Percentiles rank a stretch among this genome's conserved stretches.
These are phyloP conservation scores for Tolypocladium cylindrosporum DNA, from an alignment of 2,329 filamentous ascomycete species.

Conservation along the genomic window DNA sequence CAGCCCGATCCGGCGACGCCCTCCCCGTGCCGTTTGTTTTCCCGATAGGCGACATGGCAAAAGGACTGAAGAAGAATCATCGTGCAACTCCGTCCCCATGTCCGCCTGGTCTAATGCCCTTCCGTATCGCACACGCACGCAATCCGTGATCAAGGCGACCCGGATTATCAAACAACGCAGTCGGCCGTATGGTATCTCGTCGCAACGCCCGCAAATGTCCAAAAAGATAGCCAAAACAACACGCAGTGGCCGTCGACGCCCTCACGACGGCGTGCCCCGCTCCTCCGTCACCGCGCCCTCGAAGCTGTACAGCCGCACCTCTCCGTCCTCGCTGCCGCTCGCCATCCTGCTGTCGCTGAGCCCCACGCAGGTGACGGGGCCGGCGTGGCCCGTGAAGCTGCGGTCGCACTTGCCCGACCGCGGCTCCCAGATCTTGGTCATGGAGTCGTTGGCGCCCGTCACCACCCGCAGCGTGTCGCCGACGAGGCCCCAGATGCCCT, in stretches of 20 bases:
- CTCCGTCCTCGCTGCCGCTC: constrained; percentile 87
- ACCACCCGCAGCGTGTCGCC: constrained; percentile 84
- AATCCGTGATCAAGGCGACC: background rate
- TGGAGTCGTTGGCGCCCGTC: constrained; percentile 82
- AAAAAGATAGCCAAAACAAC: background rate
- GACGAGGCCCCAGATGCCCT: constrained; percentile 89
- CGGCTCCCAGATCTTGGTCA: constrained; percentile 92
- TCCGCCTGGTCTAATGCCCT: background rate
- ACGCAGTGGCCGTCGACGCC: background rate
- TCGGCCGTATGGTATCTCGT: background rate
- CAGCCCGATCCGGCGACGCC: background rate
- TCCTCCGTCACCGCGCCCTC: constrained; percentile 41
- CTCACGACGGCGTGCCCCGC: constrained; percentile 39
- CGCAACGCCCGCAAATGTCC: background rate
- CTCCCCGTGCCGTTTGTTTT: too few species aligned
- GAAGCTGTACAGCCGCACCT: constrained; percentile 78
- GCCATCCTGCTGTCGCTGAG: constrained; percentile 84
- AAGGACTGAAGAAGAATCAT: too few species aligned
- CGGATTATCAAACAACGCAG: background rate
- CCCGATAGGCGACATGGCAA: background rate
- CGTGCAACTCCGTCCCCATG: too few species aligned
- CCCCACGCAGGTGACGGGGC: constrained; percentile 86
- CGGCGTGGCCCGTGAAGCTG: constrained; percentile 83
- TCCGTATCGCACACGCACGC: background rate
- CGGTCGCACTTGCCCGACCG: constrained; percentile 83